A percentile compares a stretch with the other conserved stretches of the same genome.
These are phyloP conservation scores for Wickerhamomyces canadensis DNA, from an alignment of 805 yeast genomes.

Conservation along the genomic window DNA sequence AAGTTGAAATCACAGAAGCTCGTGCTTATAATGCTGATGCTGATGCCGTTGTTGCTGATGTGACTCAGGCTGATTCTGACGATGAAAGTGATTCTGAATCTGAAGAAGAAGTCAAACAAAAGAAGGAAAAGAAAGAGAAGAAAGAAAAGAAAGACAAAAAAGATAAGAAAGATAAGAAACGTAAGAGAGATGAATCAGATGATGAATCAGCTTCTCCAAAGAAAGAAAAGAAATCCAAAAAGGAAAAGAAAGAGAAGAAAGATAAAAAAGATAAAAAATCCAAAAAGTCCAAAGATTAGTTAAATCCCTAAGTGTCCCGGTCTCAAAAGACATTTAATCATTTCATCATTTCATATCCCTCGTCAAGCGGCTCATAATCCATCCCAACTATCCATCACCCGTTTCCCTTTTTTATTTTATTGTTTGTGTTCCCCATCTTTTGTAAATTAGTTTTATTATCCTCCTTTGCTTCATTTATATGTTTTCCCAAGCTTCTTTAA, in stretches of 20 bases:
- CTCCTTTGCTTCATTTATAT: too few species aligned
- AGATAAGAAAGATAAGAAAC: constrained; percentile 29
- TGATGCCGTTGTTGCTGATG: constrained; percentile 55
- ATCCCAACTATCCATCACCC: too few species aligned
- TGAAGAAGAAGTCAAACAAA: constrained; percentile 30
- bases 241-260: constrained; percentile 30
- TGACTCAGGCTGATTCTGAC: constrained; percentile 30
- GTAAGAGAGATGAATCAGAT: constrained; percentile 30
- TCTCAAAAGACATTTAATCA: too few species aligned
- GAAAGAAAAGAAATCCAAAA: constrained; percentile 29
- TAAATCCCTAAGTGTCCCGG: too few species aligned
- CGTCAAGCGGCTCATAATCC: too few species aligned
- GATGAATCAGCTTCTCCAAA: constrained; percentile 23
- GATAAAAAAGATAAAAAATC: constrained; percentile 21
- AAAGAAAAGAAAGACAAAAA: constrained; percentile 30
- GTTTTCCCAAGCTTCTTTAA: too few species aligned
- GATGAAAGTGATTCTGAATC: constrained; percentile 34
- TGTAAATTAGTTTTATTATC: too few species aligned
- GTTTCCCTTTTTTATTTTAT: too few species aligned
- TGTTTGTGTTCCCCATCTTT: too few species aligned
- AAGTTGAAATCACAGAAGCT: constrained; percentile 80
- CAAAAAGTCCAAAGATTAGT: constrained; percentile 2
- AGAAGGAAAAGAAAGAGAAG: constrained; percentile 28
- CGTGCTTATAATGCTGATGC: constrained; percentile 94
- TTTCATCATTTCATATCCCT: background rate